A percentile compares a stretch with the other conserved stretches of the same genome.
These are phyloP conservation scores for Sporisorium reilianum DNA, from an alignment of 1,284 basidiomycete species.

Conservation along the genomic window DNA sequence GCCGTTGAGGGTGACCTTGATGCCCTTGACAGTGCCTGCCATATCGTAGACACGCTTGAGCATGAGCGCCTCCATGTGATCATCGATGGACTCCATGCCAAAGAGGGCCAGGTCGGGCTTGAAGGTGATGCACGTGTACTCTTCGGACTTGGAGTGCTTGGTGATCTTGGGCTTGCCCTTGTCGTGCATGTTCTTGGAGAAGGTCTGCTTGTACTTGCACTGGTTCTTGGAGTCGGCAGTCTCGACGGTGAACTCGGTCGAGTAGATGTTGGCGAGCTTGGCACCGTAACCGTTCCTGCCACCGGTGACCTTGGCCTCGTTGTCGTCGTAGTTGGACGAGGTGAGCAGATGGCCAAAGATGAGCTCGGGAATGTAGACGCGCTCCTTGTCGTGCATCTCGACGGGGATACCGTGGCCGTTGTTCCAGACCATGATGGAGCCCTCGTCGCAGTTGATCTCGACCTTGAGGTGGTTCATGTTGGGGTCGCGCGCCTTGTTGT, in stretches of 20 bases:
- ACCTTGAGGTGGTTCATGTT: conserved; percentile 67
- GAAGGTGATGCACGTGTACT: conserved; percentile 95
- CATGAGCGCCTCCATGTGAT: conserved; percentile 88
- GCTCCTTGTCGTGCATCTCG: conserved; percentile 90
- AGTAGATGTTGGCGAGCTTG: conserved; percentile 97
- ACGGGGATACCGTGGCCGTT: conserved; percentile 97
- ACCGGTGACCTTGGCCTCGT: conserved; percentile 98
- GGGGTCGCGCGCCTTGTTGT: conserved; percentile 83
- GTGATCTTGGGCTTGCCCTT: conserved; percentile 88
- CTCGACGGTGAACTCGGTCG: conserved; percentile 94
- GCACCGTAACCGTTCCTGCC: conserved; percentile 99
- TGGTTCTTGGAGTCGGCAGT: conserved; percentile 88
- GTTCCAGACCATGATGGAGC: conserved; percentile 92
- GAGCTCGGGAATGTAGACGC: conserved; percentile 95
- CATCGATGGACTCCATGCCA: conserved; percentile 91
- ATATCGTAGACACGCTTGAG: conserved; percentile 97
- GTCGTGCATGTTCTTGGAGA: conserved; percentile 91
- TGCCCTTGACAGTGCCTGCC: conserved; percentile 91
- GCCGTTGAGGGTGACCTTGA: conserved; percentile 94
- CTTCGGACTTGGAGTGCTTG: conserved; percentile 79
- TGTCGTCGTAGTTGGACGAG: conserved; percentile 97
- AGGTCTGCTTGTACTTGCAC: conserved; percentile 96
- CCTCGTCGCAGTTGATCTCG: conserved; percentile 84
- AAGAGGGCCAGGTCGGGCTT: conserved; percentile 91
- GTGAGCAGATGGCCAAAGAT: conserved; percentile 97